phyloP scores from a whole-genome alignment of 75 land plant species.

The Gnetum montanum region DNA sequence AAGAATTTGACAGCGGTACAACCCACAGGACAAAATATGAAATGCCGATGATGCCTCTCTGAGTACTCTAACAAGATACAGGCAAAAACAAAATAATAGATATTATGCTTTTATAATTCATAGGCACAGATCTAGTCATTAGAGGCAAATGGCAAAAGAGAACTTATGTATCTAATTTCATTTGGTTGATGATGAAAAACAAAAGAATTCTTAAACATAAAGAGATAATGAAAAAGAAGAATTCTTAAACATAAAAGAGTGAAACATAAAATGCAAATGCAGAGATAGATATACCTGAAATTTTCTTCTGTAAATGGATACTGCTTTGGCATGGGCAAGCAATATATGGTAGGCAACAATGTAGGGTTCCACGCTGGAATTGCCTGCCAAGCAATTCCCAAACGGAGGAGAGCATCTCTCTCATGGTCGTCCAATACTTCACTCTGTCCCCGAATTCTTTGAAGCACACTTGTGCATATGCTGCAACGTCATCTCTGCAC shows the following conservation, averaged over 20 bases:
- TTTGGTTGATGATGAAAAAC: no score
- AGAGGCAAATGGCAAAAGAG: no score
- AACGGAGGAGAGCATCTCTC: conserved; percentile 18
- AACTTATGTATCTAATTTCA: no score
- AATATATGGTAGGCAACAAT: conserved; percentile 10
- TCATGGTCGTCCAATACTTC: conserved; percentile 42
- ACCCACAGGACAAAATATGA: not conserved
- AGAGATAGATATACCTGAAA: no score
- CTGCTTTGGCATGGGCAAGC: conserved; percentile 10
- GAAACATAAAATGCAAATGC: no score
- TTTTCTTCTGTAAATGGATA: conserved; percentile 13
- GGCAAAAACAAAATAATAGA: no score
- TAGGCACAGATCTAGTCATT: no score
- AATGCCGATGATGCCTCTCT: no score
- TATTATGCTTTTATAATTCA: no score
- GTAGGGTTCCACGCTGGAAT: conserved; percentile 12
- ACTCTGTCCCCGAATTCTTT: conserved; percentile 57
- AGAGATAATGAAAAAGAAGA: conserved; percentile 5
- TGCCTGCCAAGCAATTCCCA: conserved; percentile 12
- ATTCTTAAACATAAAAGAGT: not conserved
- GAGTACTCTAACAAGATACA: conserved; percentile 8
- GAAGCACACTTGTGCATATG: conserved; percentile 55
- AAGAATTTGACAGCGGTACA: no score
- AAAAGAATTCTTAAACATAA: no score
- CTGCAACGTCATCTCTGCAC: conserved; percentile 44